These are phyloP conservation scores for Ilyonectria sp. DNA, from an alignment of 2,329 filamentous ascomycete species.

Conservation along the genomic window DNA sequence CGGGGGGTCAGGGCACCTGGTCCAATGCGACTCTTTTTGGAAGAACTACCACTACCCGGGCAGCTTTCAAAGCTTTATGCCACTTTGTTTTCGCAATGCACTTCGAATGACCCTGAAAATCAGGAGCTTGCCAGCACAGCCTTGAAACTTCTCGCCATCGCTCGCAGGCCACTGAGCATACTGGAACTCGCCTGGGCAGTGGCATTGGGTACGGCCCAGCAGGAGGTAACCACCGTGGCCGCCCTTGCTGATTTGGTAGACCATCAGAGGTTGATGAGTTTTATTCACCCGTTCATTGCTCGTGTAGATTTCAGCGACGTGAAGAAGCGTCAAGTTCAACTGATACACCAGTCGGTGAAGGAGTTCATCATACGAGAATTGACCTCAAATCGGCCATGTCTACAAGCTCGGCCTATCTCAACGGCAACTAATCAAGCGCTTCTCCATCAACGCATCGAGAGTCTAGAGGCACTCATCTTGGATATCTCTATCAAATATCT, in stretches of 20 bases:
- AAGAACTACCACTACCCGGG: no score
- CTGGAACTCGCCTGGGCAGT: no score
- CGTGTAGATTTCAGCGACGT: constrained; percentile 27
- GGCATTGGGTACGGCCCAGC: constrained; percentile 32
- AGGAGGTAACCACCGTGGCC: no score
- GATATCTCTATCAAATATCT: constrained; percentile 49
- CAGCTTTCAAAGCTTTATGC: no score
- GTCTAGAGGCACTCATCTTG: constrained; percentile 42
- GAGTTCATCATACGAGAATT: constrained; percentile 26
- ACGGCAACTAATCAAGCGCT: constrained; percentile 4
- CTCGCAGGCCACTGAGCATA: no score
- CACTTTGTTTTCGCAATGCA: no score
- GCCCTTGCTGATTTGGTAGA: constrained; percentile 36
- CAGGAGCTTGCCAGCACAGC: no score
- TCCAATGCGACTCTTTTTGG: no score
- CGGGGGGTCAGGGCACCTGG: no score
- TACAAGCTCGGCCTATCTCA: constrained; percentile 27
- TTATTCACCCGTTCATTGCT: constrained; percentile 40
- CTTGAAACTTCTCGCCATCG: no score
- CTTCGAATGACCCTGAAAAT: no score
- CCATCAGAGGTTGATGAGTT: constrained; percentile 44
- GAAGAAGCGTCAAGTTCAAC: constrained; percentile 36
- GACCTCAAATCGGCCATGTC: constrained; percentile 3
- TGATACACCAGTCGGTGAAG: constrained; percentile 39
- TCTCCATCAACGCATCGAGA: constrained; percentile 34